Percentiles rank a stretch among this genome's conserved stretches.
These are phyloP conservation scores for Sphaerulina musiva DNA, from an alignment of 2,329 filamentous ascomycete species.

Conservation along the genomic window DNA sequence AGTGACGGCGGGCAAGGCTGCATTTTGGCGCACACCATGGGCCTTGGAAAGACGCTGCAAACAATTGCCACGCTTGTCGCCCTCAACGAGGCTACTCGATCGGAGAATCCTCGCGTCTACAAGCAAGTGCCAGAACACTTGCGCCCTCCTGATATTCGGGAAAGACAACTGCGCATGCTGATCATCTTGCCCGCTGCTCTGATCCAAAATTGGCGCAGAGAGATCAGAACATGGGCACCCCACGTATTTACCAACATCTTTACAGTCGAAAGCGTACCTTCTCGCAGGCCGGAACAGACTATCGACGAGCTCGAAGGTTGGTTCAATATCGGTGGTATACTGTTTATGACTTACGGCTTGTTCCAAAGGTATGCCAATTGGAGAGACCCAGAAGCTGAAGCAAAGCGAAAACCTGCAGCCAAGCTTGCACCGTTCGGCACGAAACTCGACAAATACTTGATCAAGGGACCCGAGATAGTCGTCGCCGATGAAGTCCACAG, in stretches of 20 bases:
- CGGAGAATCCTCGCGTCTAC: constrained; percentile 50
- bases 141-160: constrained; percentile 23
- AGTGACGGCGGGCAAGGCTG: constrained; percentile 61
- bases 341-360: constrained; percentile 70
- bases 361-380: constrained; percentile 46
- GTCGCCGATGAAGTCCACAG: constrained; percentile 80
- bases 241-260: constrained; percentile 50
- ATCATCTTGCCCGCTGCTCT: constrained; percentile 70
- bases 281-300: constrained; percentile 19
- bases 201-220: constrained; percentile 76
- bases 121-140: constrained; percentile 64
- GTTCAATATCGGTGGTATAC: constrained; percentile 59
- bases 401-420: constrained; percentile 29
- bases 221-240: constrained; percentile 62
- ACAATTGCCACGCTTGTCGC: constrained; percentile 72
- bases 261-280: constrained; percentile 45
- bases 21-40: constrained; percentile 83
- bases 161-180: constrained; percentile 55
- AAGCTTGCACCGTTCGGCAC: constrained; percentile 57
- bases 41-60: constrained; percentile 88
- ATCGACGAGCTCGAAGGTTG: constrained; percentile 50
- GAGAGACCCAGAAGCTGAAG: constrained; percentile 46
- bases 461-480: constrained; percentile 61
- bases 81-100: constrained; percentile 60
- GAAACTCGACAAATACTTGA: constrained; percentile 45